A percentile compares a stretch with the other conserved stretches of the same genome.
Evolutionary conservation across 805 yeast species (phyloP).

Genomic region (Saturnispora galanensis): DNA sequence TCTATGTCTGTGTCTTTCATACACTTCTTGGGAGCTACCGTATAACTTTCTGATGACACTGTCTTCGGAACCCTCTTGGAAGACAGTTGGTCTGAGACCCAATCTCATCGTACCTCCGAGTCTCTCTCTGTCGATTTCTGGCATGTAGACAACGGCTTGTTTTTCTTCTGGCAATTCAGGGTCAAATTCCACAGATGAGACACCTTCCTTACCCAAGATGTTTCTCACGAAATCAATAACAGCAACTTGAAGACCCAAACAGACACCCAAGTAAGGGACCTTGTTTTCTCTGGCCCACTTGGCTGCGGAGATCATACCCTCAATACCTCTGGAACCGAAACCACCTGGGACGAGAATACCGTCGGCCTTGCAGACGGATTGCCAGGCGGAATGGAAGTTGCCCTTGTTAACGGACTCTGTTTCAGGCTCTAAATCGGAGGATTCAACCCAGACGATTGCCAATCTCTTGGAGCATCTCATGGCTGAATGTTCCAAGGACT

Average conservation of each 20-base stretch:
- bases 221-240: slow-evolving; percentile 87
- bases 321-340: slow-evolving; percentile 93
- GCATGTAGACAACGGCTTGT: slow-evolving; percentile 91
- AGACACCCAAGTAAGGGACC: slow-evolving; percentile 92
- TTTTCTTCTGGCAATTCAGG: slow-evolving; percentile 49
- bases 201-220: slow-evolving; percentile 55
- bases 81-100: slow-evolving; percentile 85
- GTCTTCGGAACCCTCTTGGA: slow-evolving; percentile 50
- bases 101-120: slow-evolving; percentile 99
- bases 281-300: slow-evolving; percentile 96
- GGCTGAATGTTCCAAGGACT: slow-evolving; percentile 90
- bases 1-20: slow-evolving; percentile 97
- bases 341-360: slow-evolving; percentile 99
- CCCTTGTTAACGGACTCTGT: slow-evolving; percentile 55
- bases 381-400: slow-evolving; percentile 93
- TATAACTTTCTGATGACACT: slow-evolving; percentile 68
- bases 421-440: slow-evolving; percentile 76
- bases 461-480: slow-evolving; percentile 80
- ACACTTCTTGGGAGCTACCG: slow-evolving; percentile 56
- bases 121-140: slow-evolving; percentile 90
- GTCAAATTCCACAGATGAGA: slow-evolving; percentile 78
- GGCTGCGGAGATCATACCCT: slow-evolving; percentile 96
- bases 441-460: slow-evolving; percentile 93
- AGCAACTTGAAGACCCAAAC: slow-evolving; percentile 95
- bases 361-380: slow-evolving; percentile 81